Conservation (phyloP, 306 rosid genomes). For the Prosopis cineraria region DNA sequence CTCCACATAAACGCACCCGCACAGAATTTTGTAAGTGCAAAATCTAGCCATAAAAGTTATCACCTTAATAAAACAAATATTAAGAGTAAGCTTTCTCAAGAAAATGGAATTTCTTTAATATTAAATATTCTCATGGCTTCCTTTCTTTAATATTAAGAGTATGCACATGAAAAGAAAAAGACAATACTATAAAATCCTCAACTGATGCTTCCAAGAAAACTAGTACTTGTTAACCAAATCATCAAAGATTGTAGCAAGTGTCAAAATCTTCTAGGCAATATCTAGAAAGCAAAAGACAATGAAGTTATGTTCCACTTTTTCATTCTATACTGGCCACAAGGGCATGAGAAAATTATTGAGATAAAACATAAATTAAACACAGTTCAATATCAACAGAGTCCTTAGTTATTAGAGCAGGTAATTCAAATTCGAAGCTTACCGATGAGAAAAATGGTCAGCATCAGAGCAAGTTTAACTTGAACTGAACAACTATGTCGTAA, state of each 20-base stretch:
- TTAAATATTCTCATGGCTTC: too few species aligned
- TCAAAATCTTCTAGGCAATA: background rate
- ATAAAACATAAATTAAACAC: constrained; percentile 1
- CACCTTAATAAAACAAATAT: background rate
- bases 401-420: constrained; percentile 18
- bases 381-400: background rate
- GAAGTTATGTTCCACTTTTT: background rate
- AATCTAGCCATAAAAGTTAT: background rate
- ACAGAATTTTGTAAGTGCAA: background rate
- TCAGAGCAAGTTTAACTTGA: constrained; percentile 73
- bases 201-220: background rate
- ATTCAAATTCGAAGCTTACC: constrained; percentile 68
- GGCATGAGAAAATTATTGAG: constrained; percentile 6
- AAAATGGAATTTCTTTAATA: background rate
- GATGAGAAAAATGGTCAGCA: constrained; percentile 75
- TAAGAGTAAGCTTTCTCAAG: background rate
- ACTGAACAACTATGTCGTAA: constrained; percentile 62
- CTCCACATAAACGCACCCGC: background rate
- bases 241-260: background rate
- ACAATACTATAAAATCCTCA: background rate
- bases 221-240: background rate
- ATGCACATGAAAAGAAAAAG: background rate
- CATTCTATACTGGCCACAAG: background rate
- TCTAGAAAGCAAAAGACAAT: background rate
- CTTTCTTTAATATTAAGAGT: background rate